These are phyloP conservation scores for Arthrobotrys musiformis DNA, from an alignment of 2,329 filamentous ascomycete genomes.

Conservation along the genomic window DNA sequence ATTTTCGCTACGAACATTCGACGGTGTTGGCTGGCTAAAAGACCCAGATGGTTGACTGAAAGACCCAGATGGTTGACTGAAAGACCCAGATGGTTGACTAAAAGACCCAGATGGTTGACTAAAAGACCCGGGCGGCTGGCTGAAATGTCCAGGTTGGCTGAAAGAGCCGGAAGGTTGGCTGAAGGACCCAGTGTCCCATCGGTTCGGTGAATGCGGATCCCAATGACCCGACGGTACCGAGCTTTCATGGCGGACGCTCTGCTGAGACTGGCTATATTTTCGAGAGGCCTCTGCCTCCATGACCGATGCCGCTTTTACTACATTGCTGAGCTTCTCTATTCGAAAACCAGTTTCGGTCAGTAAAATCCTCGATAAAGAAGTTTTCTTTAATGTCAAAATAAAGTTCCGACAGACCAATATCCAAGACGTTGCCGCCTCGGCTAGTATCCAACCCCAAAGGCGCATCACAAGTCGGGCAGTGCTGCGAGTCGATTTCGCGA, in stretches of 20 bases:
- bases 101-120: constrained; percentile 40
- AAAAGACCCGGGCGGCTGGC: constrained; percentile 62
- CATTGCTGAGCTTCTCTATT: constrained; percentile 90
- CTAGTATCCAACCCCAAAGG: constrained; percentile 92
- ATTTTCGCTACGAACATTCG: constrained; percentile 58
- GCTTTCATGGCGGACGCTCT: constrained; percentile 45
- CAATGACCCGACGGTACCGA: constrained; percentile 32
- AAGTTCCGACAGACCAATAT: constrained; percentile 75
- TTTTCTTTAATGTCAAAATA: constrained; percentile 55
- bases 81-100: background rate
- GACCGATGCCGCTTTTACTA: constrained; percentile 82
- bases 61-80: constrained; percentile 72
- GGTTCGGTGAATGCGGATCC: constrained; percentile 39
- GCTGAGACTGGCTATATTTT: constrained; percentile 50
- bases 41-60: constrained; percentile 62
- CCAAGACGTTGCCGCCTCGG: constrained; percentile 88
- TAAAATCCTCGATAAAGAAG: constrained; percentile 29
- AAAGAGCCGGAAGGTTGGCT: constrained; percentile 61
- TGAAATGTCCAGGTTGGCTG: constrained; percentile 72
- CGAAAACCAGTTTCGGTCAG: constrained; percentile 57
- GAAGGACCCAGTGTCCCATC: constrained; percentile 57
- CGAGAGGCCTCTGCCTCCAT: constrained; percentile 45
- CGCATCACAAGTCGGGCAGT: constrained; percentile 92
- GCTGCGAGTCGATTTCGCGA: constrained; percentile 90
- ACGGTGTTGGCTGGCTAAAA: constrained; percentile 47